Conservation (phyloP, 2,329 filamentous ascomycete species). For the Aspergillus bombycis region DNA sequence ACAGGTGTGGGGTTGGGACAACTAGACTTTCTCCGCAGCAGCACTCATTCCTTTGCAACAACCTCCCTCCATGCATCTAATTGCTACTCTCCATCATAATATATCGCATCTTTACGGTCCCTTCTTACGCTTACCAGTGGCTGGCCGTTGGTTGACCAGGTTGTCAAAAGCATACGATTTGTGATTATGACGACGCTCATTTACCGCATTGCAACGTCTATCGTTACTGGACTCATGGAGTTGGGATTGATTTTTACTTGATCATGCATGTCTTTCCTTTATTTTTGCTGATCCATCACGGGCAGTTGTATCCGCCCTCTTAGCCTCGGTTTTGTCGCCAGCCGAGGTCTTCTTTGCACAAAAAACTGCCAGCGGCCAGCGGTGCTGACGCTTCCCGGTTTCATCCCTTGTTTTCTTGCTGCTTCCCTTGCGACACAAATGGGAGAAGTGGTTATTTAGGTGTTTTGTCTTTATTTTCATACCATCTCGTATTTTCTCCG, state of each 20-base stretch:
- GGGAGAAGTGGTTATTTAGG: neutral
- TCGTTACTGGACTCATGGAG: conserved; percentile 26
- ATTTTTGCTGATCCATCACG: conserved; percentile 13
- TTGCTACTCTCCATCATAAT: conserved; percentile 18
- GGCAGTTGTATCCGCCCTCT: conserved; percentile 17
- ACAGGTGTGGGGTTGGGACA: conserved; percentile 96
- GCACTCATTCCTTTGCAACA: conserved; percentile 10
- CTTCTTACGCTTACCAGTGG: conserved; percentile 30
- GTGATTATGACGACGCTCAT: conserved; percentile 30
- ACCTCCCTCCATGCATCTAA: conserved; percentile 11
- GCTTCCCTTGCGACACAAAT: conserved; percentile 1
- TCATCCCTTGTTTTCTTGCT: conserved; percentile 9
- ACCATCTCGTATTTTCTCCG: neutral
- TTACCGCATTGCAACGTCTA: conserved; percentile 24
- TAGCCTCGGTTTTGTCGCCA: conserved; percentile 16
- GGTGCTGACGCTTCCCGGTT: conserved; percentile 21
- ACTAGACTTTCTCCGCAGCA: conserved; percentile 44
- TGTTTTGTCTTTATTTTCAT: conserved; percentile 5
- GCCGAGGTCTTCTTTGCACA: conserved; percentile 1
- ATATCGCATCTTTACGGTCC: conserved; percentile 27
- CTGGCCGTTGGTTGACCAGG: conserved; percentile 33
- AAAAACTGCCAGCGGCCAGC: conserved; percentile 14
- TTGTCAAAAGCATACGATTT: conserved; percentile 33
- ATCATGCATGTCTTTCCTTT: conserved; percentile 24
- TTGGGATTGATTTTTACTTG: conserved; percentile 22